phyloP scores from a whole-genome alignment of 345 rosid genomes.

The Hibiscus tridactylites region DNA sequence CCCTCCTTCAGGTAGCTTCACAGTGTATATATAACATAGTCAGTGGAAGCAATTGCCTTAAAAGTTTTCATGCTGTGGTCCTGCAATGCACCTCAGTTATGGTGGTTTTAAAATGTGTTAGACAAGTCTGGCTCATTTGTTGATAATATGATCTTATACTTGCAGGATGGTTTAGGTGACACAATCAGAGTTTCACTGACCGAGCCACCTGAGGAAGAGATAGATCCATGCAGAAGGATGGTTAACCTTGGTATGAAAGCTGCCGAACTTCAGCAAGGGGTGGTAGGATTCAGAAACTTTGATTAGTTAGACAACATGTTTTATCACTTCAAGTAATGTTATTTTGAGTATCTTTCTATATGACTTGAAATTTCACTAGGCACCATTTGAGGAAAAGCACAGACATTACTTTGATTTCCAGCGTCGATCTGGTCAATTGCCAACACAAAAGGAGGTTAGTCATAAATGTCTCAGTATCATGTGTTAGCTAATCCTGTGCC shows the following conservation, averaged over 20 bases:
- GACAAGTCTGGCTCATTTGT: neutral
- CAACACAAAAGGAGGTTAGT: slow-evolving; percentile 81
- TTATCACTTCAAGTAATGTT: neutral
- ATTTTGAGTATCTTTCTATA: neutral
- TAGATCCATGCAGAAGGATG: slow-evolving; percentile 88
- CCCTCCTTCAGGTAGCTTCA: slow-evolving; percentile 76
- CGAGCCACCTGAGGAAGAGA: slow-evolving; percentile 93
- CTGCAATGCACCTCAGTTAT: neutral
- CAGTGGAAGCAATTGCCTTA: neutral
- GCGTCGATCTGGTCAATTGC: slow-evolving; percentile 73
- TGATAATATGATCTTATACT: neutral
- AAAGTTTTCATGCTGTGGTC: neutral
- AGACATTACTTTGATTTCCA: slow-evolving; percentile 30
- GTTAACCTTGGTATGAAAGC: slow-evolving; percentile 88
- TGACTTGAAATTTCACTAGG: slow-evolving; percentile 29
- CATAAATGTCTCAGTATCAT: neutral
- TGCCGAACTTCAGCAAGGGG: slow-evolving; percentile 79
- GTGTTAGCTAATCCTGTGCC: neutral
- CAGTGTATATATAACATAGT: neutral
- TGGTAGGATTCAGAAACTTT: slow-evolving; percentile 44
- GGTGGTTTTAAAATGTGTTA: neutral
- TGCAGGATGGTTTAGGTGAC: slow-evolving; percentile 98
- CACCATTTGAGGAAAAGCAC: slow-evolving; percentile 95
- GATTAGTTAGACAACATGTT: slow-evolving; percentile 6
- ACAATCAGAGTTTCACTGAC: slow-evolving; percentile 95